Base-by-base conservation (phyloP, 164 flowering plant species). In the Tinospora cordifolia region DNA sequence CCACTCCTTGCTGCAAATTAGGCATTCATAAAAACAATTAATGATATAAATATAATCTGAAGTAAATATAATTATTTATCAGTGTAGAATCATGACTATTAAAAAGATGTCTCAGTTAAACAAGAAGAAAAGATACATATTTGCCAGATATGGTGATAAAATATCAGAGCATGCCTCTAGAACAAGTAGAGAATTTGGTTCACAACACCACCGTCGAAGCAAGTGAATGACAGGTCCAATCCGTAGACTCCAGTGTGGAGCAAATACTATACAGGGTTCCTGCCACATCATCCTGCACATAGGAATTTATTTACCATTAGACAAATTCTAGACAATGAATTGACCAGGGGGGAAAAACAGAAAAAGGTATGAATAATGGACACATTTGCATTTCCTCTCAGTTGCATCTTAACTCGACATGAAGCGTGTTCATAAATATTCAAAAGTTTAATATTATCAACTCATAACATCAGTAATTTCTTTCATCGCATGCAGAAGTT, bases 211-310 rank as follows among this genome's bases (percentile, higher is more conserved):
- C n/a, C 88, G 90, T n/a, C 76, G 84, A 72, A 93, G 91, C 70
- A 93, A 82, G 75, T 91, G 92, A 75, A 86, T 88, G 75, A 72
- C 86, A 73, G 96, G 90, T 73, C 97, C 97, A 77, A 88, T 82
- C 57, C 97, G 88, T 71, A 94, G 75, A 76, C 85, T 89, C 96
- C 98, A 91, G 75, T 92, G 97, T 68, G 96, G 88, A 78, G 79
- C 80, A 77, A 94, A 86, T 39, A 92, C 89, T 24, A 93, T 85
- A 84, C 98, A 93, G 19, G 98, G 97, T 73, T 91, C 97, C 81
- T 84, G 89, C 95, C 93, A 94, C 65, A 70, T 79, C 38, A n/a
- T 75, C 72, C 98, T 93, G 74, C 63, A 49, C 19, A 76, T 54
- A 79, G 9, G 62, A 26, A 66, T 34, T 57, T 3, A 34, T 17